Base-by-base conservation (phyloP, 2,329 filamentous ascomycete genomes). In the Aspergillus ochraceoroseus region DNA sequence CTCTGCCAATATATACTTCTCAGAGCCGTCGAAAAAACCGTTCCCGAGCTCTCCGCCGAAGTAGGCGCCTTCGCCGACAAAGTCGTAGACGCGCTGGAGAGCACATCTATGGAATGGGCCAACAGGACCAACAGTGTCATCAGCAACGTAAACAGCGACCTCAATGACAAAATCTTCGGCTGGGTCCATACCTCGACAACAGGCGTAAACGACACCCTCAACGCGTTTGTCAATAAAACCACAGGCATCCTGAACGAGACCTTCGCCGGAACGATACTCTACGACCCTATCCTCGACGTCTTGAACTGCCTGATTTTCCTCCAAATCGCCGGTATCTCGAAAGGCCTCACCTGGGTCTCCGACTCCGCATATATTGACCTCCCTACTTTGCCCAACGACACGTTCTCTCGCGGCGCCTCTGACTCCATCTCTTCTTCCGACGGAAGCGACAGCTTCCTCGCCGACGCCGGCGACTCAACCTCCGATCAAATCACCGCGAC, bases 341-440 rank as follows among this genome's bases (percentile, higher is more conserved):
- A 85, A 58, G 92, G 85, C 8, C 74, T 96, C n/a, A 94, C 86
- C 1, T 98, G 90, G 90, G 85, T 95, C 7, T 79, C 85, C 55
- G 83, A 96, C 52, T 72, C 96, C 60, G 87, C 92, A 3, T 78
- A 92, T 47, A 76, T 98, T 53, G 71, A 79, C 44, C 83, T 98
- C 53, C 92, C 92, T 0, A 66, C 77, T 38, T 80, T 96, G 46
- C 73, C 79, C 17, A 83, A 86, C 54, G 76, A 95, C 60, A 85
- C 85, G 1, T 94, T 96, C 67, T 90, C 86, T 43, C 70, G 82
- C 38, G 88, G 89, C 28, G 85, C 89, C 41, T 70, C 79, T 20
- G 72, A 70, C 17, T 73, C 73, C 53, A 63, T 77, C 43, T 62
- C 66, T 37, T 65, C 66, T 39, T 62, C 75, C 25, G 77, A 84